Conservation (phyloP, 2,329 filamentous ascomycete species). For the Sporothrix curviconia region DNA sequence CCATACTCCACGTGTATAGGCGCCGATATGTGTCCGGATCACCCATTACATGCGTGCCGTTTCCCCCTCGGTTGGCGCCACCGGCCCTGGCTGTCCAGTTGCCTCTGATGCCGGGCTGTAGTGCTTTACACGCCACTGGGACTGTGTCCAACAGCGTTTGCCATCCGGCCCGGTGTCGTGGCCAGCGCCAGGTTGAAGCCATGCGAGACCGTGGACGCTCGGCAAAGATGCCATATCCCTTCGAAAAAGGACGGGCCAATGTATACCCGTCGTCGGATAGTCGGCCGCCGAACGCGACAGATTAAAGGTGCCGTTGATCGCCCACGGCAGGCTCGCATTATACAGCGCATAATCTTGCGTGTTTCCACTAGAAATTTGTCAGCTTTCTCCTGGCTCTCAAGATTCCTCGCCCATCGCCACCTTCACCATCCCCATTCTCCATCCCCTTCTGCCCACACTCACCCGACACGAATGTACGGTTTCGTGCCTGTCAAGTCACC, state of each 20-base stretch:
- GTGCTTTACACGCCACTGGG: conserved; percentile 49
- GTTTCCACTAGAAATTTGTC: conserved; percentile 55
- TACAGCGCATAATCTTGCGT: conserved; percentile 61
- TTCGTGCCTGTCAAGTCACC: conserved; percentile 49
- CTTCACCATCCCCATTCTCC: too few species aligned
- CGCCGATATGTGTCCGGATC: not conserved
- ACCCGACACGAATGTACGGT: conserved; percentile 52
- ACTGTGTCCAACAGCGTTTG: conserved; percentile 48
- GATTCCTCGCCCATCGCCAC: too few species aligned
- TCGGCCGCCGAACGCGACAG: conserved; percentile 43
- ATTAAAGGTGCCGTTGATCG: conserved; percentile 47
- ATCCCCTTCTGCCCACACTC: not conserved
- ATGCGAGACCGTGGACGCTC: conserved; percentile 48
- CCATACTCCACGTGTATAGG: conserved; percentile 55
- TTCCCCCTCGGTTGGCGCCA: too few species aligned
- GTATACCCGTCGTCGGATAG: conserved; percentile 53
- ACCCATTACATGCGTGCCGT: not conserved
- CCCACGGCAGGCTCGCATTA: conserved; percentile 42
- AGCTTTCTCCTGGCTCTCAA: too few species aligned
- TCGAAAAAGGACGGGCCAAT: conserved; percentile 58
- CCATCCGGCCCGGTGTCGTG: conserved; percentile 40
- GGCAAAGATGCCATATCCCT: conserved; percentile 54
- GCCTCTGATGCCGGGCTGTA: conserved; percentile 28
- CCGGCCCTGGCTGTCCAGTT: not conserved
- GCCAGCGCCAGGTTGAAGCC: conserved; percentile 53